Evolutionary conservation across 306 rosid genomes (phyloP), one percentile per base, ranked within the genome.

Genomic region (Delonix regia): DNA sequence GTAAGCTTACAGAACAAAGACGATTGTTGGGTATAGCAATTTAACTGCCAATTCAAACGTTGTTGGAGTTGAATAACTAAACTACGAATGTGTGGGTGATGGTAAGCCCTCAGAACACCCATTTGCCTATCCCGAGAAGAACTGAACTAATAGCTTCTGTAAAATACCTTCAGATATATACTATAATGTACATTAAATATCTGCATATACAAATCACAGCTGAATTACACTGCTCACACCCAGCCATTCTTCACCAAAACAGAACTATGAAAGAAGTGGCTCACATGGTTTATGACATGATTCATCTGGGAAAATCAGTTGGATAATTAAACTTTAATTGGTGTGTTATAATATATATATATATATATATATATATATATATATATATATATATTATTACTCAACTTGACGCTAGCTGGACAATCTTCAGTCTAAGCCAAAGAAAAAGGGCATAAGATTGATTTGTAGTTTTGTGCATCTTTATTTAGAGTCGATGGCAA

Each of bases 381-480:
- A 30, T 30, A 30, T 30, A 30, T 30, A 30, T 30, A 30, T 30
- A 30, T 30, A 47, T 51, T 51, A 34, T 30, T 30, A 71, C 3
- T 12, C 61, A 52, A 39, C 33, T n/a, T 33, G 33, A 8, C 34
- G 21, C 19, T 30, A 49, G 56, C 56, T 49, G 34, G 21, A 47
- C 13, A 21, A 10, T 68, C 52, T 27, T 34, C 41, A 38, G 49
- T 33, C 24, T 56, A 56, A 72, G 73, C 53, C 75, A 71, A 56
- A 38, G 62, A 63, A 68, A 65, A 22, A 22, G 11, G 65, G 60
- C 61, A 51, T 4, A 16, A 16, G 28, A 45, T 45, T 12, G 14
- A 41, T 78, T 15, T 81, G 55, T 68, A 45, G 28, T 69, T 80
- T 63, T 28, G 28, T 34, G 7, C 57, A 34, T n/a, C 41, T 38